Evolutionary conservation across 495 filamentous ascomycete species (phyloP).

Genomic region (Xylaria curta): DNA sequence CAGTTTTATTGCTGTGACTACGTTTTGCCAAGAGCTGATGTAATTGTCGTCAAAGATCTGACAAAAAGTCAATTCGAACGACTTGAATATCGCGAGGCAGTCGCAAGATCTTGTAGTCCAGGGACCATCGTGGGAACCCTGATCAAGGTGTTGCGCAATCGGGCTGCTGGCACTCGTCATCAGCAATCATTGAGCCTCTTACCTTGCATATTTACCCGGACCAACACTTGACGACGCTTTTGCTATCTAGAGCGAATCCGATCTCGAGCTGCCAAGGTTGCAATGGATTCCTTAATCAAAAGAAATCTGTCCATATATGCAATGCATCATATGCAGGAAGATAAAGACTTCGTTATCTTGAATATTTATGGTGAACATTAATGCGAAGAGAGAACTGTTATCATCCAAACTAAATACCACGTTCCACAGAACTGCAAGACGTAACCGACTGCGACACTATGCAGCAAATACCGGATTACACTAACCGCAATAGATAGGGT

Average conservation of each 20-base stretch:
- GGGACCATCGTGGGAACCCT: neutral
- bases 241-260: neutral
- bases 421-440: slow-evolving; percentile 5
- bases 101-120: slow-evolving; percentile 8
- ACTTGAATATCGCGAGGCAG: slow-evolving; percentile 6
- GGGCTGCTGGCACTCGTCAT: slow-evolving; percentile 11
- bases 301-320: neutral
- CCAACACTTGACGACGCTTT: neutral
- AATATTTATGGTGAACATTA: neutral
- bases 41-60: slow-evolving; percentile 7
- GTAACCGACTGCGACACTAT: neutral
- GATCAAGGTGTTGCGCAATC: slow-evolving; percentile 20
- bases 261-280: neutral
- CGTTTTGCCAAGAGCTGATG: slow-evolving; percentile 13
- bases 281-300: neutral
- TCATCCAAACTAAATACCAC: neutral
- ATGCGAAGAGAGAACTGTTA: neutral
- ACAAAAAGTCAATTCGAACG: slow-evolving; percentile 16
- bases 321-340: neutral
- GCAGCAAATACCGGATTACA: neutral
- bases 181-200: slow-evolving; percentile 7
- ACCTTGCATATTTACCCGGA: slow-evolving; percentile 22
- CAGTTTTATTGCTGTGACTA: slow-evolving; percentile 12
- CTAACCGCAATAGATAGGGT: neutral
- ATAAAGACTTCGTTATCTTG: slow-evolving; percentile 1